Base-by-base conservation (phyloP, 2,329 filamentous ascomycete genomes). In the Hypocreales sp. region DNA sequence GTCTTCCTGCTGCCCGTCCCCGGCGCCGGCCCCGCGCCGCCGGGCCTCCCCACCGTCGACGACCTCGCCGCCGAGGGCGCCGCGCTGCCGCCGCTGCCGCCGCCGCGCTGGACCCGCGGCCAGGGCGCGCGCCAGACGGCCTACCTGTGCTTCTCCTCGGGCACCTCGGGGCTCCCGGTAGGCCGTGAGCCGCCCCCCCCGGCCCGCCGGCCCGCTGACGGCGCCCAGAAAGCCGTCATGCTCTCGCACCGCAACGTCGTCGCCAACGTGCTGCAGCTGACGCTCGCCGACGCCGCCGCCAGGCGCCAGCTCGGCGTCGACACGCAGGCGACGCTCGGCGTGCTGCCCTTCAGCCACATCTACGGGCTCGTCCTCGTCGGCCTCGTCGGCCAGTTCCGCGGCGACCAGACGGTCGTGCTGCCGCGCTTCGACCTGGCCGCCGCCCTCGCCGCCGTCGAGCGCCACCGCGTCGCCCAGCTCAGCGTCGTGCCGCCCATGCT, bases 301-400 rank as follows among this genome's bases (percentile, higher is more conserved):
- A 47, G 59, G 33, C 46, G 51, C 35, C 38, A 45, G 18, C 39
- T 46, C 5, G 45, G 44, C 9, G 34, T 64, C 22, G 45, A 46
- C 4, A 60, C 50, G 1, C 53, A 64, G 31, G 49, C 65, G 13
- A 55, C 49, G 2, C 62, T 86, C 1, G 80, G 79, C 5, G 58
- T 87, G n/a, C 57, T 87, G 1, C 80, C 80, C 1, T 71, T 83
- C 43, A 84, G 77, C 37, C 82, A 92, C 42, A 90, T 90, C 36
- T 92, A 87, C 47, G 72, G 71, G 4, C 56, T 90, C 20, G 69
- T 83, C 5, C 69, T 83, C 11, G 69, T 83, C 32, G 72, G 69
- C 22, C 73, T 81, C 46, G 52, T 60, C 2, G 64, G 64, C 15
- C 57, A 71, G 3, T 87, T 73, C 44, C 67, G 76, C 22, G 82